Evolutionary conservation across 306 rosid species (phyloP).

Genomic region (Vigna reflexopilosa): DNA sequence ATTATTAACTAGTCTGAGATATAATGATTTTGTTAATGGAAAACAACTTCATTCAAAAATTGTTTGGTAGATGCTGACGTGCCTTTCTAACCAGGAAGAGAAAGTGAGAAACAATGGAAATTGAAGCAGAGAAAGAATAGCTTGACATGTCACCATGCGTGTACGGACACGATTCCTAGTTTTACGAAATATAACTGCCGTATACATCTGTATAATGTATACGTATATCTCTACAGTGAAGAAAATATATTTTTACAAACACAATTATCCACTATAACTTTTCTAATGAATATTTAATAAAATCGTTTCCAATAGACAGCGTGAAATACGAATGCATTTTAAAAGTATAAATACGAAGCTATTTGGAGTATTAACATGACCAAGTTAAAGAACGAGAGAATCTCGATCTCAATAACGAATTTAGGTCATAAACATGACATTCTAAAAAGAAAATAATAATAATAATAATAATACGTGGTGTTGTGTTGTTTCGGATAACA

Average conservation of each 20-base stretch:
- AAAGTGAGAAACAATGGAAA: background rate
- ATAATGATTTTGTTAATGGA: slow-evolving; percentile 34
- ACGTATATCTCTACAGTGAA: no score
- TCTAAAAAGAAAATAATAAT: no score
- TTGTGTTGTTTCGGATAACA: background rate
- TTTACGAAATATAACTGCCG: background rate
- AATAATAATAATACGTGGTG: no score
- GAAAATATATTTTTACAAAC: no score
- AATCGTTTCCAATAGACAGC: no score
- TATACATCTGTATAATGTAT: background rate
- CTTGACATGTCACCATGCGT: background rate
- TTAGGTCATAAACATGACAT: no score
- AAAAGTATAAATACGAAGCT: no score
- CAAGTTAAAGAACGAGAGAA: no score
- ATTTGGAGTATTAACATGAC: background rate
- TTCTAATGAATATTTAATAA: no score
- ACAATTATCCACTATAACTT: no score
- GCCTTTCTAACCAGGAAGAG: background rate
- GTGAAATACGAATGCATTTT: no score
- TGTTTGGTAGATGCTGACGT: slow-evolving; percentile 12
- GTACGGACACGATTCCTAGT: background rate
- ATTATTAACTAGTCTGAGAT: background rate
- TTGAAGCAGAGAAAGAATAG: background rate
- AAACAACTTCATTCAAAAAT: slow-evolving; percentile 25
- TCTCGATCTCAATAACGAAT: no score